Evolutionary conservation across 306 rosid genomes (phyloP).

Genomic region (Casuarina equisetifolia): DNA sequence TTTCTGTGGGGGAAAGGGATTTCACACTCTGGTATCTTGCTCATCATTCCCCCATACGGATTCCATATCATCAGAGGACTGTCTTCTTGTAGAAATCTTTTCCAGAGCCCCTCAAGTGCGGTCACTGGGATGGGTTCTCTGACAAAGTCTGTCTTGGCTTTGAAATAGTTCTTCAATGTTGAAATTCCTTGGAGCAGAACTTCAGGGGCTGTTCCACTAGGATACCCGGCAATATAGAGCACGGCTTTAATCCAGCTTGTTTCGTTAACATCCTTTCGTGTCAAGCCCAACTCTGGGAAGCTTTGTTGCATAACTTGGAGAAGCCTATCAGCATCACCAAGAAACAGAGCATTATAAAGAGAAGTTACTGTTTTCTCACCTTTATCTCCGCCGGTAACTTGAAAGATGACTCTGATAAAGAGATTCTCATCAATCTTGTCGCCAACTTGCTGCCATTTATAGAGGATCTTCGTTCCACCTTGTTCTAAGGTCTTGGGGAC

Average conservation of each 20-base stretch:
- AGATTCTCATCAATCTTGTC: slow-evolving; percentile 62
- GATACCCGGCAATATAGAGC: slow-evolving; percentile 66
- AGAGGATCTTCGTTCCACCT: slow-evolving; percentile 49
- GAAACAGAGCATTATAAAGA: slow-evolving; percentile 61
- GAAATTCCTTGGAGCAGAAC: slow-evolving; percentile 66
- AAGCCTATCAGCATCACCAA: slow-evolving; percentile 54
- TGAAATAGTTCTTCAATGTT: slow-evolving; percentile 68
- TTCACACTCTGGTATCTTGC: slow-evolving; percentile 51
- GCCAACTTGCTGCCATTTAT: slow-evolving; percentile 73
- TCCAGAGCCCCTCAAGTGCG: slow-evolving; percentile 69
- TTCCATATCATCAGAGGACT: slow-evolving; percentile 50
- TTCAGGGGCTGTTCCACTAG: slow-evolving; percentile 55
- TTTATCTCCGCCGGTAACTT: slow-evolving; percentile 34
- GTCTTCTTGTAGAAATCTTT: slow-evolving; percentile 57
- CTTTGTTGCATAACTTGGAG: slow-evolving; percentile 44
- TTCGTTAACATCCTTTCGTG: slow-evolving; percentile 44
- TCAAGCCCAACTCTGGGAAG: slow-evolving; percentile 74
- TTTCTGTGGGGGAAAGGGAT: slow-evolving; percentile 79
- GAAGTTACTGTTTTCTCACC: slow-evolving; percentile 55
- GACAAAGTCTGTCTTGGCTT: slow-evolving; percentile 83
- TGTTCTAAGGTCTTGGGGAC: slow-evolving; percentile 42
- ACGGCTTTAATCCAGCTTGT: slow-evolving; percentile 78
- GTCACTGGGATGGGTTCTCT: slow-evolving; percentile 58
- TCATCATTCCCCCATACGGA: slow-evolving; percentile 85
- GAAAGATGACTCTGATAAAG: slow-evolving; percentile 56